Conservation (phyloP, 148 eudicot species). For the Vaccinium vitisidaea region DNA sequence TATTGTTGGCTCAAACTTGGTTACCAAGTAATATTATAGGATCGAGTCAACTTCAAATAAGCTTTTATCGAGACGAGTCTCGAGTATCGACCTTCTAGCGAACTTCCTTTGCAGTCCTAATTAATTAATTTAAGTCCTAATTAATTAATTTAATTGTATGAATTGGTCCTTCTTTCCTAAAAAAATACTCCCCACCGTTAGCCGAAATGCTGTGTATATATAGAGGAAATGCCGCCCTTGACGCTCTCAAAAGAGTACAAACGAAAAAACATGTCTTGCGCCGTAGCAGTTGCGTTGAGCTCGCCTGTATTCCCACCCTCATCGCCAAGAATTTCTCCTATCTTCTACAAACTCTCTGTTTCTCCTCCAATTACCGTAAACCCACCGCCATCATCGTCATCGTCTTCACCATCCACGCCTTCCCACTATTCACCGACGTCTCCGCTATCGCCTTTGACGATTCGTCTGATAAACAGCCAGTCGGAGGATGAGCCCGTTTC, state of each 20-base stretch:
- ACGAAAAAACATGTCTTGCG: not conserved
- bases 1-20: no score
- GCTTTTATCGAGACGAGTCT: no score
- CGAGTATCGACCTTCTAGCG: no score
- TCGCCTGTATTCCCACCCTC: no score
- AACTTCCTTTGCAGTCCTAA: not conserved
- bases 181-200: not conserved
- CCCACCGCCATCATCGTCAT: not conserved
- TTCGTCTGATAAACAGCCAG: not conserved
- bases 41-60: no score
- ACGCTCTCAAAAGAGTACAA: not conserved
- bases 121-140: not conserved
- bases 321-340: slow-evolving; percentile 17
- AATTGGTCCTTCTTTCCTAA: no score
- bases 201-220: not conserved
- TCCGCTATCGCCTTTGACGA: slow-evolving; percentile 20
- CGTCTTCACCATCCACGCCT: slow-evolving; percentile 16
- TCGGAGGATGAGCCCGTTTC: slow-evolving; percentile 20
- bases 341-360: slow-evolving; percentile 21
- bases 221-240: no score
- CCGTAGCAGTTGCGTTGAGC: slow-evolving; percentile 25
- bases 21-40: no score
- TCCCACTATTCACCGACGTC: slow-evolving; percentile 18
- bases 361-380: slow-evolving; percentile 3
- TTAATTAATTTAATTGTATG: no score